A percentile compares a stretch with the other conserved stretches of the same genome.
Conservation (phyloP, 495 filamentous ascomycete genomes). For the Podospora tetraspora region DNA sequence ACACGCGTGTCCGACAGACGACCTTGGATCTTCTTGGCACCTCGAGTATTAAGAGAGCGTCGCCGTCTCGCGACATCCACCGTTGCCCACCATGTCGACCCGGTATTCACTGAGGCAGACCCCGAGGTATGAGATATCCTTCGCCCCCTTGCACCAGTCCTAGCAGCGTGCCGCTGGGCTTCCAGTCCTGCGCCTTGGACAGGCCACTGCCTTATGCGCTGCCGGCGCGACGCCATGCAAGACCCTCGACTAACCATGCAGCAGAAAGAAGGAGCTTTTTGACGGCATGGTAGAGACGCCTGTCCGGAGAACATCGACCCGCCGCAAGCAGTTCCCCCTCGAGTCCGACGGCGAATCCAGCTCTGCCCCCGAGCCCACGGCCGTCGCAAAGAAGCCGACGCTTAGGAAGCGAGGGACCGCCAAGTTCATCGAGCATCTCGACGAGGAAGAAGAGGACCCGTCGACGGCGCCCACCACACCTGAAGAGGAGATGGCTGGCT, state of each 20-base stretch:
- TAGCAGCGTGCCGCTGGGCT: not conserved
- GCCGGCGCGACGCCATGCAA: too few relatives aligned
- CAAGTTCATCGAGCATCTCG: slow-evolving; percentile 44
- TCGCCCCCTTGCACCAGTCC: not conserved
- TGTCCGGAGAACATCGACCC: slow-evolving; percentile 29
- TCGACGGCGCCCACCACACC: slow-evolving; percentile 24
- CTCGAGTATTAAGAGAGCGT: slow-evolving; percentile 18
- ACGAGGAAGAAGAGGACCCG: slow-evolving; percentile 29
- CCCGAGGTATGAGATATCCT: slow-evolving; percentile 39
- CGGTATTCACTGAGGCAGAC: slow-evolving; percentile 48
- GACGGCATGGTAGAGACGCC: slow-evolving; percentile 50
- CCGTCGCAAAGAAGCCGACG: slow-evolving; percentile 18
- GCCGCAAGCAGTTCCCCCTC: slow-evolving; percentile 39
- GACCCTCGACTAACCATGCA: slow-evolving; percentile 7
- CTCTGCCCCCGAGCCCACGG: slow-evolving; percentile 35
- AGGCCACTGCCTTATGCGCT: too few relatives aligned
- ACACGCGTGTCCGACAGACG: not conserved
- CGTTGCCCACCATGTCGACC: slow-evolving; percentile 23
- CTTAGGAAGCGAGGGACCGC: slow-evolving; percentile 34
- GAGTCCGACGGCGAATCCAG: slow-evolving; percentile 43
- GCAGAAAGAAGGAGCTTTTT: slow-evolving; percentile 48
- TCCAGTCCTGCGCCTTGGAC: not conserved
- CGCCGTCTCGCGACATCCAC: slow-evolving; percentile 11
- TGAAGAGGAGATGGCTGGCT: slow-evolving; percentile 30
- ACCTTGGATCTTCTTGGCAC: not conserved